A percentile compares a stretch with the other conserved stretches of the same genome.
These are phyloP conservation scores for Pisolithus microcarpus DNA, from an alignment of 768 basidiomycete species.

Conservation along the genomic window DNA sequence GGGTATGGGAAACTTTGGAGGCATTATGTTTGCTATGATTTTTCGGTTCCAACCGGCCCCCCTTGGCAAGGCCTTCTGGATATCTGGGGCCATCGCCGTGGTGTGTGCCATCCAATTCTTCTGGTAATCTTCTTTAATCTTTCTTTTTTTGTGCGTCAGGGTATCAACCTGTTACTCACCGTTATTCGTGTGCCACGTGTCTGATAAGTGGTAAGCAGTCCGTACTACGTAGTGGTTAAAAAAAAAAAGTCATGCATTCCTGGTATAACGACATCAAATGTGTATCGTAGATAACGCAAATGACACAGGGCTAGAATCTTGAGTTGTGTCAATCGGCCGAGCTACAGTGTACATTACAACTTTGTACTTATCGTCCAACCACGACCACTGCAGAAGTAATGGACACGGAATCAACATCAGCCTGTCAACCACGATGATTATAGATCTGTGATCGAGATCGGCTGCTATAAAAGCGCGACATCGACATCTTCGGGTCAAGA, in stretches of 20 bases:
- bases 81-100: constrained; percentile 37
- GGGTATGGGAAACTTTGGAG: constrained; percentile 35
- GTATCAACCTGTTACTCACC: constrained; percentile 13
- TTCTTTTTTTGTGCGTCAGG: constrained; percentile 5
- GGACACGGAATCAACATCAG: neutral
- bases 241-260: neutral
- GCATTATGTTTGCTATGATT: constrained; percentile 41
- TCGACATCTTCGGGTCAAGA: neutral
- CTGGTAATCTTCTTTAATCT: neutral
- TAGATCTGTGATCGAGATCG: too few species aligned
- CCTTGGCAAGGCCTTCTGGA: constrained; percentile 40
- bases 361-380: constrained; percentile 5
- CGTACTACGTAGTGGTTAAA: neutral
- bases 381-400: neutral
- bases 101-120: constrained; percentile 11
- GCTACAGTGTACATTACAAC: neutral
- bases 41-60: constrained; percentile 39
- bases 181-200: constrained; percentile 12
- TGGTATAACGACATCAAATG: neutral
- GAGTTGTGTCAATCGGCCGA: neutral
- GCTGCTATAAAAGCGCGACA: too few species aligned
- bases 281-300: neutral
- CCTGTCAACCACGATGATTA: neutral
- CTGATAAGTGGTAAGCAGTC: neutral
- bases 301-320: too few species aligned